phyloP scores from a whole-genome alignment of 805 yeast species.

The Candida pseudofarinosa region DNA sequence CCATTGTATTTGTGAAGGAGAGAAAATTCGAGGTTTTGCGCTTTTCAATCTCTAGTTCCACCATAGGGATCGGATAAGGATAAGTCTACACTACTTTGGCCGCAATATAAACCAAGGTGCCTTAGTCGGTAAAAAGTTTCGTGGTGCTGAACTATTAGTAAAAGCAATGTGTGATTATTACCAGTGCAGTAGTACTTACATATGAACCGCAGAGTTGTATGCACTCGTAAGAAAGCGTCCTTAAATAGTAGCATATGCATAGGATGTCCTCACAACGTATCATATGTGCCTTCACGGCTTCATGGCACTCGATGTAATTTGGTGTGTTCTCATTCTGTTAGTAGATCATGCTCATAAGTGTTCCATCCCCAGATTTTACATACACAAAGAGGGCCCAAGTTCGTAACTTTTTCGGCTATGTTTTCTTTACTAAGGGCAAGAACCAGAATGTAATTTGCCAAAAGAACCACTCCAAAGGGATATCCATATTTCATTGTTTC shows the following conservation, averaged over 20 bases:
- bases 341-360: neutral
- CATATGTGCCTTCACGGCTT: slow-evolving; percentile 3
- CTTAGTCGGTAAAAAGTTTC: slow-evolving; percentile 5
- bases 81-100: neutral
- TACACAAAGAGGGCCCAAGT: slow-evolving; percentile 9
- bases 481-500: too few relatives aligned
- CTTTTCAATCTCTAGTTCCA: too few relatives aligned
- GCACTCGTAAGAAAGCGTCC: slow-evolving; percentile 5
- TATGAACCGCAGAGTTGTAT: slow-evolving; percentile 5
- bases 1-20: too few relatives aligned
- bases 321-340: neutral
- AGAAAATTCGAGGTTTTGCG: too few relatives aligned
- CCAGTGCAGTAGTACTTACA: slow-evolving; percentile 5
- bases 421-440: neutral
- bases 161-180: neutral
- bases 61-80: neutral
- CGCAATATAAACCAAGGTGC: neutral
- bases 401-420: neutral
- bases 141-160: slow-evolving; percentile 6
- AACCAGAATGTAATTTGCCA: too few relatives aligned
- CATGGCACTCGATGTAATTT: slow-evolving; percentile 6
- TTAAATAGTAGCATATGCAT: slow-evolving; percentile 7
- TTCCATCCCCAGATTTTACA: neutral
- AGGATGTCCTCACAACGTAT: slow-evolving; percentile 3
- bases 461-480: too few relatives aligned